Percentiles rank a stretch among this genome's conserved stretches.
phyloP scores from a whole-genome alignment of 306 rosid species.

The Leucaena leucocephala region DNA sequence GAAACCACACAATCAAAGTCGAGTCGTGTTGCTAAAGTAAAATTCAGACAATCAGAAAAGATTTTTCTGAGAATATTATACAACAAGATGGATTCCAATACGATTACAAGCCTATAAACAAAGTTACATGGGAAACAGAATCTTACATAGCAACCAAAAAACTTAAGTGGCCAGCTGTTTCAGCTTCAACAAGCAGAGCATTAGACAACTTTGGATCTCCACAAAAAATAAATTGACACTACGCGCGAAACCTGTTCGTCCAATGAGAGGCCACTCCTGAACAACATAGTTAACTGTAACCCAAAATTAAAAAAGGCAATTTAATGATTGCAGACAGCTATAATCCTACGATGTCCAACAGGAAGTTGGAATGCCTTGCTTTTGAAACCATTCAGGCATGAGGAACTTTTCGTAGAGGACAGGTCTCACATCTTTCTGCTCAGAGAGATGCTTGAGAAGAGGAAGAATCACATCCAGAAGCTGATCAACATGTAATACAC shows the following conservation, averaged over 20 bases:
- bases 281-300: constrained; percentile 5
- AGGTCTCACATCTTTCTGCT: constrained; percentile 74
- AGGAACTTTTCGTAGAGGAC: constrained; percentile 70
- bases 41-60: not conserved
- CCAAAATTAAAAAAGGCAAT: not conserved
- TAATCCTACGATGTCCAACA: constrained; percentile 48
- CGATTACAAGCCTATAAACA: constrained; percentile 54
- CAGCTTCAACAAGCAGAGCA: constrained; percentile 44
- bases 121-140: constrained; percentile 34
- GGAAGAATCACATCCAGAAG: constrained; percentile 93
- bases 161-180: constrained; percentile 37
- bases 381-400: constrained; percentile 96
- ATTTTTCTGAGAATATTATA: constrained; percentile 26
- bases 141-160: constrained; percentile 35
- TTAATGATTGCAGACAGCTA: constrained; percentile 19
- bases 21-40: not conserved
- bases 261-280: constrained; percentile 33
- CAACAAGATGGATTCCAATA: constrained; percentile 37
- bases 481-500: constrained; percentile 50
- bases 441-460: constrained; percentile 72
- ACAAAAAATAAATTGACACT: constrained; percentile 44
- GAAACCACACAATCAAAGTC: not conserved
- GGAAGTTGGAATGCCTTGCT: constrained; percentile 77
- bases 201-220: constrained; percentile 36
- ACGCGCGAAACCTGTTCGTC: constrained; percentile 17